phyloP scores from a whole-genome alignment of 1,284 basidiomycete species.

The Pseudomicrostroma phylloplanum region DNA sequence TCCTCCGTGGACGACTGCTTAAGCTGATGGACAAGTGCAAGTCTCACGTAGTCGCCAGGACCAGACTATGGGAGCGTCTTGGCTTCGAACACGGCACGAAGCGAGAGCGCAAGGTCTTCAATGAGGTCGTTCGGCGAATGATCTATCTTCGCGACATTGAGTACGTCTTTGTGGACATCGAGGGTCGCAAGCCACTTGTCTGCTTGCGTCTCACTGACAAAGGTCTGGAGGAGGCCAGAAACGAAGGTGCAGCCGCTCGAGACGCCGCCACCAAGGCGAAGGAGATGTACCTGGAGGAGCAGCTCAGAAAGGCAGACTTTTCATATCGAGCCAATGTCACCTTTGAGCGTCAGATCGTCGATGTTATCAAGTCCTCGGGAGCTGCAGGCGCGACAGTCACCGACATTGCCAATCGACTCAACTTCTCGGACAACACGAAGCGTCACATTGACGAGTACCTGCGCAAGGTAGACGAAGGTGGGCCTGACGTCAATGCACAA shows the following conservation, averaged over 20 bases:
- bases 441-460: conserved; percentile 7
- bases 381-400: neutral
- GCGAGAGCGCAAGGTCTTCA: neutral
- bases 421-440: neutral
- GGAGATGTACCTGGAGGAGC: neutral
- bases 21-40: neutral
- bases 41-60: neutral
- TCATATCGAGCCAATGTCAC: neutral
- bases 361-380: neutral
- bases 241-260: neutral
- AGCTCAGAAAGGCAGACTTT: neutral
- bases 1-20: neutral
- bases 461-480: neutral
- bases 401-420: neutral
- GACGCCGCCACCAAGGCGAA: neutral
- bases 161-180: neutral
- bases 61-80: neutral
- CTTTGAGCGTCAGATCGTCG: conserved; percentile 2
- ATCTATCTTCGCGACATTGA: neutral
- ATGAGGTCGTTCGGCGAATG: neutral
- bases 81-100: neutral
- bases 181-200: neutral
- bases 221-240: neutral
- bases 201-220: neutral
- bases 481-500: neutral